These are phyloP conservation scores for Agrocybe pediades DNA, from an alignment of 768 basidiomycete genomes.

Conservation along the genomic window DNA sequence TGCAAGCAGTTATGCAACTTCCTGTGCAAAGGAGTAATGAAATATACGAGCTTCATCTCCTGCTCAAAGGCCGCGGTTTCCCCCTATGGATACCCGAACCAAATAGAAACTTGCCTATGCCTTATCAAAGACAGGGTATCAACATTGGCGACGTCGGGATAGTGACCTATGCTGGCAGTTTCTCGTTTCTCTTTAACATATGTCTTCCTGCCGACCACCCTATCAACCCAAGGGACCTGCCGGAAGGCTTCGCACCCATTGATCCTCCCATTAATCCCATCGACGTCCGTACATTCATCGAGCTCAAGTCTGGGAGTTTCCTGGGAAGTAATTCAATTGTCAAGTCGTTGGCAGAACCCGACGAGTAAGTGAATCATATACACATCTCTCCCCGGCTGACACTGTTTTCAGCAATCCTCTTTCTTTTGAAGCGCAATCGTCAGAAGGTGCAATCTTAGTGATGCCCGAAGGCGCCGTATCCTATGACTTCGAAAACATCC, in stretches of 20 bases:
- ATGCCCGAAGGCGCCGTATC: too few species aligned
- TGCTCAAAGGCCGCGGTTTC: too few species aligned
- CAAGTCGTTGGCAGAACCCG: background rate
- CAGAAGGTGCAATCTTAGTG: too few species aligned
- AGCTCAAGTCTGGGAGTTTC: conserved; percentile 14
- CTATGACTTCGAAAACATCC: conserved; percentile 3
- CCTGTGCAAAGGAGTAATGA: too few species aligned
- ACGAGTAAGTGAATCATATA: conserved; percentile 15
- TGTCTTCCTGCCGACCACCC: conserved; percentile 28
- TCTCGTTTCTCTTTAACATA: conserved; percentile 41
- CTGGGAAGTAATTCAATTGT: conserved; percentile 12
- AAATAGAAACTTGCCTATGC: too few species aligned
- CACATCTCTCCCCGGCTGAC: conserved; percentile 23
- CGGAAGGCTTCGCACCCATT: conserved; percentile 29
- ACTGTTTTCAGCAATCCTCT: conserved; percentile 32
- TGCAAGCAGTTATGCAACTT: too few species aligned
- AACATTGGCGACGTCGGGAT: conserved; percentile 27
- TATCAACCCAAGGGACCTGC: too few species aligned
- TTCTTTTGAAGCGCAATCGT: too few species aligned
- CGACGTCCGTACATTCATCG: conserved; percentile 11
- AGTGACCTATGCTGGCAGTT: conserved; percentile 33
- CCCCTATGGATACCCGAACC: too few species aligned
- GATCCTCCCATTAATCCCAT: conserved; percentile 3
- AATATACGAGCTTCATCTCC: too few species aligned
- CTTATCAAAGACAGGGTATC: too few species aligned